Evolutionary conservation across 148 eudicot genomes (phyloP), one percentile per base, ranked within the genome.

Genomic region (Amaranthus cruentus): DNA sequence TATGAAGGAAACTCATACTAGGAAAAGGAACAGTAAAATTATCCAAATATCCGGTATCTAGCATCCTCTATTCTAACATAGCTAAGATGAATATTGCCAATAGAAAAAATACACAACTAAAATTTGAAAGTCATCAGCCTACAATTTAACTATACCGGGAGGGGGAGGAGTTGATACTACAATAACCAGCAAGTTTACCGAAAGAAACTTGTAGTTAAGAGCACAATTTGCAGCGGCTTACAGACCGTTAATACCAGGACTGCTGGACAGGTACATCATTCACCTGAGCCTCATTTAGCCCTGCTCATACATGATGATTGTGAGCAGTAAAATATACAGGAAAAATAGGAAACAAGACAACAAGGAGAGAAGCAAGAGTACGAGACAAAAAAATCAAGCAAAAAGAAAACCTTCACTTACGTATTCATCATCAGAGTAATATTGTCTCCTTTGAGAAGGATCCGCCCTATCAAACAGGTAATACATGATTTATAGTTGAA

Each of bases 351-450:
- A 43, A 15, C 21, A 3, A 12, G 15, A 44, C 28, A 8, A 47
- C 54, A 14, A 28, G 38, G 38, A 5, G 28, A 70, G 11, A 47
- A 4, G 2, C 12, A 54, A 7, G 59, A 63, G 13, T 21, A 49
- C 28, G 3, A 2, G 47, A 46, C 21, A 13, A 56, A 62, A 52
- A 47, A 6, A 6, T 43, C n/a, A 75, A 6, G 18, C 7, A 18
- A 46, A 53, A 51, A 68, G 50, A 0, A 9, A 4, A 62, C 2
- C 69, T 48, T 51, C 47, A 78, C 94, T 56, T 83, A 87, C 91
- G 97, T 75, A 71, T 89, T 93, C 98, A 94, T 89, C 98, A 94
- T 94, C 72, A 91, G 85, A 18, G 98, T 93, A 59, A 94, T 94
- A 73, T 91, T 94, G 79, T 94, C 97, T 42, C 98, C 96, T 81